Percentiles rank a stretch among this genome's conserved stretches.
Conservation (phyloP, 108 stramenopile species). For the Pseudonitzschia multiseries region DNA sequence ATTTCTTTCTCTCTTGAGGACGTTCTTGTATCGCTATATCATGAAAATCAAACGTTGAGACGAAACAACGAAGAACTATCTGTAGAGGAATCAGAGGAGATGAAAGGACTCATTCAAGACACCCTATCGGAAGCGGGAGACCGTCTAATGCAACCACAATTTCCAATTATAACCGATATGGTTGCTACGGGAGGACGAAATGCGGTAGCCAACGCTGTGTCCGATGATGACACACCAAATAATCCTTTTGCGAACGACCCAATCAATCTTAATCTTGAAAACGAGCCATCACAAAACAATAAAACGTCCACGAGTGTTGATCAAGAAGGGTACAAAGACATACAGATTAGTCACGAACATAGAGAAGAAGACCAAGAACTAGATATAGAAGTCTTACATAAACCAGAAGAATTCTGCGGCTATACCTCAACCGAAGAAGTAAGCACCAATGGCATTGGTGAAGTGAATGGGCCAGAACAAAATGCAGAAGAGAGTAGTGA, state of each 20-base stretch:
- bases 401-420: not conserved
- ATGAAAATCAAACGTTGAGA: not conserved
- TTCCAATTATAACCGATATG: not conserved
- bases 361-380: not conserved
- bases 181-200: not conserved
- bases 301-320: not conserved
- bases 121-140: not conserved
- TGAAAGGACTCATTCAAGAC: not conserved
- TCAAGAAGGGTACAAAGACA: not conserved
- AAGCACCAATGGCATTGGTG: not conserved
- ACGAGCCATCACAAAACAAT: not conserved
- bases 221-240: not conserved
- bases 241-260: not conserved
- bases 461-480: not conserved
- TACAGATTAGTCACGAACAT: not conserved
- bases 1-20: slow-evolving; percentile 20
- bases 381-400: not conserved
- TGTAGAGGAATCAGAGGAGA: not conserved
- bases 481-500: not conserved
- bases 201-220: not conserved
- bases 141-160: too few relatives aligned
- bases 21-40: slow-evolving; percentile 7
- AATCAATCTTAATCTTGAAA: not conserved
- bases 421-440: not conserved
- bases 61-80: not conserved